Conservation (phyloP, 2,329 filamentous ascomycete genomes). For the Cytospora piceicola region DNA sequence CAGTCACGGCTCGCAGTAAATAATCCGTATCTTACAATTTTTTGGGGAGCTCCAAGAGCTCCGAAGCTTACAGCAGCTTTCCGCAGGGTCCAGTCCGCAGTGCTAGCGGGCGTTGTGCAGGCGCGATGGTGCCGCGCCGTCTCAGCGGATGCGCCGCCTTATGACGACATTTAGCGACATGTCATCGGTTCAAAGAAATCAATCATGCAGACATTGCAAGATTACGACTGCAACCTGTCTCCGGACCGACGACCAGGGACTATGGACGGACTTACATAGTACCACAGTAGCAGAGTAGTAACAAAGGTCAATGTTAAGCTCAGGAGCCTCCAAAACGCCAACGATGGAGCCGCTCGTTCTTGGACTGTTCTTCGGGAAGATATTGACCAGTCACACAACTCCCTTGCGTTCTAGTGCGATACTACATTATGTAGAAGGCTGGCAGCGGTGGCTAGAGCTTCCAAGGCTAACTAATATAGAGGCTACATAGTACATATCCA, state of each 20-base stretch:
- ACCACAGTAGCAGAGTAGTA: no score
- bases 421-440: not conserved
- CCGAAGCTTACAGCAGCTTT: not conserved
- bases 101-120: constrained; percentile 6
- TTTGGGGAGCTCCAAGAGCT: not conserved
- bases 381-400: constrained; percentile 9
- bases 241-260: not conserved
- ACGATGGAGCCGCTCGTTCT: not conserved
- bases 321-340: constrained; percentile 18
- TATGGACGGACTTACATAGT: no score
- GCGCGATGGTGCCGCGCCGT: not conserved
- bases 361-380: not conserved
- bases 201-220: not conserved
- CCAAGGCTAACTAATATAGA: not conserved
- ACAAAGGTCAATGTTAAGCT: not conserved
- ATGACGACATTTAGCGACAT: not conserved
- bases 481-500: not conserved
- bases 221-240: not conserved
- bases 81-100: not conserved
- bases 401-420: constrained; percentile 17
- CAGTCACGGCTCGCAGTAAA: constrained; percentile 7
- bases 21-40: not conserved
- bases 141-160: not conserved
- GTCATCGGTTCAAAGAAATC: not conserved
- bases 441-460: not conserved